phyloP scores from a whole-genome alignment of 2,329 filamentous ascomycete species.

The Chaetomium olivaceum region DNA sequence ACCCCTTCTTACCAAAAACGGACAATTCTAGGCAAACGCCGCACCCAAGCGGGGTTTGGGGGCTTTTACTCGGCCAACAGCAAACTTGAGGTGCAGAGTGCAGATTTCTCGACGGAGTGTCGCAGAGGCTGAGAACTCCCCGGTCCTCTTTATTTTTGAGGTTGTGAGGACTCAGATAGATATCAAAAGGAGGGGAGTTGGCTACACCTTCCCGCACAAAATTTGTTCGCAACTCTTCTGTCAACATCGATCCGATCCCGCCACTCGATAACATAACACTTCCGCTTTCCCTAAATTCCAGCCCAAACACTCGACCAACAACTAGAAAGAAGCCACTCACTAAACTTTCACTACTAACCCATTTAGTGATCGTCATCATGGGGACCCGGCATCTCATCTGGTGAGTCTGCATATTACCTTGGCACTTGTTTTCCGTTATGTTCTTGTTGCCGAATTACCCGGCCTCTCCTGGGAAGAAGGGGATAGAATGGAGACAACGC shows the following conservation, averaged over 20 bases:
- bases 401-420: neutral
- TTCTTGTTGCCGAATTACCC: too few species aligned
- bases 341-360: neutral
- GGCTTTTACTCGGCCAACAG: constrained; percentile 2
- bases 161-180: neutral
- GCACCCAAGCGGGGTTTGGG: constrained; percentile 3
- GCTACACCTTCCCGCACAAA: neutral
- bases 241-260: neutral
- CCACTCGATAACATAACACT: neutral
- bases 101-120: neutral
- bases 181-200: neutral
- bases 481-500: neutral
- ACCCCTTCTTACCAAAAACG: neutral
- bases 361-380: constrained; percentile 7
- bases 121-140: neutral
- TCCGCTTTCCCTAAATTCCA: neutral
- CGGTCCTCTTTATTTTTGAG: too few species aligned
- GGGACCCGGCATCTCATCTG: constrained; percentile 23
- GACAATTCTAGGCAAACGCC: constrained; percentile 10
- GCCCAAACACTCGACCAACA: neutral
- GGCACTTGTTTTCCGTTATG: neutral
- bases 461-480: neutral
- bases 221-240: too few species aligned
- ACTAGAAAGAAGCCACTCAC: neutral
- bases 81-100: neutral